Percentiles rank a stretch among this genome's conserved stretches.
phyloP scores from a whole-genome alignment of 1,284 basidiomycete species.

The Ceratobasidium sp. region DNA sequence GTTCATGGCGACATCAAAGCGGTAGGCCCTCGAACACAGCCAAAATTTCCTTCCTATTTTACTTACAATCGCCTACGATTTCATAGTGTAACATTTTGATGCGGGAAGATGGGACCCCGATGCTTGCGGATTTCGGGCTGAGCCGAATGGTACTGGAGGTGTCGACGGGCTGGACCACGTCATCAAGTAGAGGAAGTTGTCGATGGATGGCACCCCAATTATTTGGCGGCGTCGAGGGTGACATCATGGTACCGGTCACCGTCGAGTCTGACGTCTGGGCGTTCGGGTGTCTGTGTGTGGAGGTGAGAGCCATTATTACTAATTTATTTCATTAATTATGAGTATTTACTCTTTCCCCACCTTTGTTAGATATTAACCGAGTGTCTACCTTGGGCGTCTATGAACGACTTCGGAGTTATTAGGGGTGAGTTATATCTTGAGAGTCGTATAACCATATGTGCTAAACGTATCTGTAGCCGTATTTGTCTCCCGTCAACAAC shows the following conservation, averaged over 20 bases:
- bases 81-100: conserved; percentile 44
- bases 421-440: neutral
- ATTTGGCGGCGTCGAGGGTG: conserved; percentile 37
- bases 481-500: neutral
- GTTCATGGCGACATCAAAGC: conserved; percentile 49
- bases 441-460: neutral
- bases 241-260: conserved; percentile 24
- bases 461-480: conserved; percentile 8
- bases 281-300: conserved; percentile 42
- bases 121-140: conserved; percentile 45
- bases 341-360: neutral
- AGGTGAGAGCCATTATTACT: conserved; percentile 24
- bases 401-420: conserved; percentile 1
- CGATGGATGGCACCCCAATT: conserved; percentile 43
- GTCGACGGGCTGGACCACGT: conserved; percentile 45
- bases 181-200: conserved; percentile 29
- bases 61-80: neutral
- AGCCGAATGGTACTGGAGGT: conserved; percentile 38
- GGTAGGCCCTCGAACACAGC: conserved; percentile 14
- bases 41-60: neutral
- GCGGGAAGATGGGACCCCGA: conserved; percentile 33
- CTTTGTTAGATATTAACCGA: conserved; percentile 16
- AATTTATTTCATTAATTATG: neutral
- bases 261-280: conserved; percentile 43
- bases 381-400: conserved; percentile 17